Conservation (phyloP, 2,329 filamentous ascomycete species). For the Harringtonia lauricola region DNA sequence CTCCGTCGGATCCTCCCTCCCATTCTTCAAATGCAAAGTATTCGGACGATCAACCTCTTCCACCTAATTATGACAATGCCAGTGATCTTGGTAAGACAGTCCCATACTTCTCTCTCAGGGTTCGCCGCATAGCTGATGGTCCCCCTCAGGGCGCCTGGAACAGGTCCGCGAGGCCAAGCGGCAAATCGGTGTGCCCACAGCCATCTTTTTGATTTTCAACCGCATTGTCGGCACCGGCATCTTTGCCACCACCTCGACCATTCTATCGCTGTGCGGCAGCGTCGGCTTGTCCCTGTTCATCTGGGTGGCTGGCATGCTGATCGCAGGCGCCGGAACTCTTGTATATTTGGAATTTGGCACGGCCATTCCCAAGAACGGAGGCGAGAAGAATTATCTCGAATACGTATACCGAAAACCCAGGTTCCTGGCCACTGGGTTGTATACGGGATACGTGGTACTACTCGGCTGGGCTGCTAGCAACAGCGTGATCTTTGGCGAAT, state of each 20-base stretch:
- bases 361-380: constrained; percentile 51
- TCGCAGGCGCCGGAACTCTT: constrained; percentile 50
- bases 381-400: constrained; percentile 59
- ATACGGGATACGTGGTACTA: constrained; percentile 49
- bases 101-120: no score
- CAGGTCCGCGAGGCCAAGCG: constrained; percentile 35
- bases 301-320: constrained; percentile 51
- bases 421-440: constrained; percentile 50
- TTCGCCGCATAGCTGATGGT: no score
- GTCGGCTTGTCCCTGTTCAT: constrained; percentile 52
- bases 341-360: constrained; percentile 58
- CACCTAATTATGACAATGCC: no score
- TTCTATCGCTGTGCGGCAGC: constrained; percentile 45
- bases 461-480: constrained; percentile 57
- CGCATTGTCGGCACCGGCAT: constrained; percentile 58
- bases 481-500: constrained; percentile 59
- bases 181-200: constrained; percentile 43
- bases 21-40: no score
- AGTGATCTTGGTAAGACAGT: no score
- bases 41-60: no score
- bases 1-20: no score
- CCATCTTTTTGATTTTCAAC: constrained; percentile 51
- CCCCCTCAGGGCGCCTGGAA: constrained; percentile 19
- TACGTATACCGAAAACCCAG: constrained; percentile 49
- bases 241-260: constrained; percentile 50